phyloP scores from a whole-genome alignment of 345 rosid genomes.

The Gynandropsis gynandra region DNA sequence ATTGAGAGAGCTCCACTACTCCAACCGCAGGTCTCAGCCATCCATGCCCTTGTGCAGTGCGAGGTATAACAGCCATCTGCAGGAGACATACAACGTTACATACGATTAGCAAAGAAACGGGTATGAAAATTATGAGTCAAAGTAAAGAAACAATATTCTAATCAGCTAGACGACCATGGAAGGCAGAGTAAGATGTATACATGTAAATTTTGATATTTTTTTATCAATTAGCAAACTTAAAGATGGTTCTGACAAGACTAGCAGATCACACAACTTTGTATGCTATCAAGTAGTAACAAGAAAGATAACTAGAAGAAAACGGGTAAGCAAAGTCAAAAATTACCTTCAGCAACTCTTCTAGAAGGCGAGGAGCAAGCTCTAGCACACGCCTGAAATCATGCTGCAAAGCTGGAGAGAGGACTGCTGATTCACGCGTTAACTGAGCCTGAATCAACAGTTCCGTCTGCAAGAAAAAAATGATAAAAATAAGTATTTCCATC shows the following conservation, averaged over 20 bases:
- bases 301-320: slow-evolving; percentile 12
- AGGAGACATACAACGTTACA: slow-evolving; percentile 15
- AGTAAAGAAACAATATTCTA: too few species aligned
- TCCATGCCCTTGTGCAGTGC: slow-evolving; percentile 87
- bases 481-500: slow-evolving; percentile 15
- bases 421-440: slow-evolving; percentile 67
- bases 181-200: too few species aligned
- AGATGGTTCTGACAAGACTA: too few species aligned
- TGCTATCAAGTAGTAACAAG: too few species aligned
- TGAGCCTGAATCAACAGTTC: slow-evolving; percentile 98
- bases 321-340: slow-evolving; percentile 10
- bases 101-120: slow-evolving; percentile 7
- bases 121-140: too few species aligned
- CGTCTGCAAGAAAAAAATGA: slow-evolving; percentile 40
- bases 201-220: too few species aligned
- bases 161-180: too few species aligned
- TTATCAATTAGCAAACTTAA: too few species aligned
- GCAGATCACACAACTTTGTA: too few species aligned
- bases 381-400: slow-evolving; percentile 79
- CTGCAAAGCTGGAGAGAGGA: slow-evolving; percentile 67
- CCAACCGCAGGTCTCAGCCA: slow-evolving; percentile 98
- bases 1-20: slow-evolving; percentile 93
- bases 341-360: slow-evolving; percentile 95
- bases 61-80: slow-evolving; percentile 95
- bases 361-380: slow-evolving; percentile 94